Evolutionary conservation across 495 filamentous ascomycete species (phyloP).

Genomic region (Beverwykella pulmonaria): DNA sequence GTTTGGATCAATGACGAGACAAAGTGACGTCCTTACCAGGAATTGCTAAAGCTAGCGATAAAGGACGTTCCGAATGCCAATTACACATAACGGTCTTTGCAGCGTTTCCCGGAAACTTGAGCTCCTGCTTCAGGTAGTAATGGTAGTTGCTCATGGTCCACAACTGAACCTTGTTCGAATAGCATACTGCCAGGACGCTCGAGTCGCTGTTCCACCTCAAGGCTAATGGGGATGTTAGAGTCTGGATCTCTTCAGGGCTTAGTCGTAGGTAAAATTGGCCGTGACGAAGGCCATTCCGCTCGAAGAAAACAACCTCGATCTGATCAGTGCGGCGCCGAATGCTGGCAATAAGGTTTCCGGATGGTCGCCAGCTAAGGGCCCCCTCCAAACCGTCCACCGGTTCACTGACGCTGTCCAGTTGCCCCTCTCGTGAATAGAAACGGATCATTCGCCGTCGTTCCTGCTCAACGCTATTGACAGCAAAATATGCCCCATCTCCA

Average conservation of each 20-base stretch:
- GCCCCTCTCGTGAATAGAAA: conserved; percentile 86
- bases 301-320: conserved; percentile 91
- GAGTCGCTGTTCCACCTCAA: conserved; percentile 91
- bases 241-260: conserved; percentile 59
- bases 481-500: conserved; percentile 90
- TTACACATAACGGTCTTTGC: conserved; percentile 1
- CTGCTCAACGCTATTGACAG: conserved; percentile 74
- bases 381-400: conserved; percentile 88
- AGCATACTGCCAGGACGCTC: conserved; percentile 79
- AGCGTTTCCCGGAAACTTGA: conserved; percentile 23
- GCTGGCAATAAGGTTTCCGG: conserved; percentile 83
- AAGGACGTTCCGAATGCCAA: conserved; percentile 86
- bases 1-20: background rate
- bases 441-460: conserved; percentile 73
- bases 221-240: conserved; percentile 59
- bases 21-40: conserved; percentile 8
- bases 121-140: conserved; percentile 97
- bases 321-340: conserved; percentile 70
- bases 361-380: conserved; percentile 86
- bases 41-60: conserved; percentile 56
- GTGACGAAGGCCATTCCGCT: conserved; percentile 91
- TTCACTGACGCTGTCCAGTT: conserved; percentile 87
- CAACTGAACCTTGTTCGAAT: conserved; percentile 77
- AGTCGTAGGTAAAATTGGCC: conserved; percentile 82
- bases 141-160: conserved; percentile 98